Conservation (phyloP, 257 asterid species). For the Penstemon newberryi region DNA sequence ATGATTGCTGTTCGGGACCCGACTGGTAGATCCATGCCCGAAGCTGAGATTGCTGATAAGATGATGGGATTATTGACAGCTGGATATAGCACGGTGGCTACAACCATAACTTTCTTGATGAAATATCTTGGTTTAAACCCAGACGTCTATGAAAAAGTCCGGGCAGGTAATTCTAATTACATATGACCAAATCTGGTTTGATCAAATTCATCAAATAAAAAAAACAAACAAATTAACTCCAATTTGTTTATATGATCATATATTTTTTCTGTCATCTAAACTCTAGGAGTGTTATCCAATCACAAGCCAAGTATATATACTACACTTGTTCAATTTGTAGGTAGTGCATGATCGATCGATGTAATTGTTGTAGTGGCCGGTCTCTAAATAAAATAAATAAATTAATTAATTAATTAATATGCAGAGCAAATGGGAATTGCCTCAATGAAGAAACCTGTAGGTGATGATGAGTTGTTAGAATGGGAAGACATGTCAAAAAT, state of each 20-base stretch:
- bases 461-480: constrained; percentile 20
- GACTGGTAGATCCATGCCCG: constrained; percentile 47
- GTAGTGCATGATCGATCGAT: too few species aligned
- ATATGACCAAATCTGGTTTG: too few species aligned
- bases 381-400: too few species aligned
- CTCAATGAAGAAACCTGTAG: constrained; percentile 46
- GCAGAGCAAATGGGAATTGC: constrained; percentile 71
- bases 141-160: constrained; percentile 44
- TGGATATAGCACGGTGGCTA: constrained; percentile 71
- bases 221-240: too few species aligned
- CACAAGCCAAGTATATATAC: too few species aligned
- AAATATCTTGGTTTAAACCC: constrained; percentile 59
- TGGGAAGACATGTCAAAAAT: constrained; percentile 73
- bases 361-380: too few species aligned
- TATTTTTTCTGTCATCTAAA: too few species aligned
- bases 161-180: constrained; percentile 38
- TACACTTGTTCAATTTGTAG: background rate
- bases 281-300: too few species aligned
- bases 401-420: background rate
- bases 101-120: constrained; percentile 58
- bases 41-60: constrained; percentile 63
- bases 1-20: constrained; percentile 51
- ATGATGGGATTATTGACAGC: constrained; percentile 72
- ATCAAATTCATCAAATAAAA: too few species aligned
- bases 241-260: background rate